Evolutionary conservation across 805 yeast species (phyloP), one percentile per base, ranked within the genome.

Genomic region (Kurtzmaniella fragi): DNA sequence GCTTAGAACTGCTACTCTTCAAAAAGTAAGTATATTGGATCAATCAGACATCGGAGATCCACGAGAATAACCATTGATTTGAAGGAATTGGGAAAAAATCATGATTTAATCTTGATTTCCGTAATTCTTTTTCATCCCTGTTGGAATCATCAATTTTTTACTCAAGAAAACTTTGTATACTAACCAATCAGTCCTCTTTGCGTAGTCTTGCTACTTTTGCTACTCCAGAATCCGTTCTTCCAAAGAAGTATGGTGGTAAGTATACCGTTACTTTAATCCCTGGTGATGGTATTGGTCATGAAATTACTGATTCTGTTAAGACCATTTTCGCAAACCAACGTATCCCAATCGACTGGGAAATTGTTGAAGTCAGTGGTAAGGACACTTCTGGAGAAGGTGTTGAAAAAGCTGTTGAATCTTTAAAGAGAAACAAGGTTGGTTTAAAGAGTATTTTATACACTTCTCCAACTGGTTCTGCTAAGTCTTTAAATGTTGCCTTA

Each of bases 201-300:
- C 71, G 74, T 59, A 48, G 62, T 39, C 60, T 69, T 44, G 84
- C 88, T 43, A 74, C 87, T 37, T 62, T 73, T 41, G 75, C 80
- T 41, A 65, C 80, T 23, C 74, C 83, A 40, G 84, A 79, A 61
- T 56, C 75, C 44, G 75, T 76, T 47, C 72, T 85, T 56, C 95
- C 95, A 56, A 87, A 87, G 73, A 84, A 86, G 69, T 89, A 87
- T 70, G 98, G 98, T 53, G 96, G 96, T 46, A 82, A 82, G 62
- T 90, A 79, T 75, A 85, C 91, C 38, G 96, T 93, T 42, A 91
- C 99, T 37, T 75, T 91, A 62, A 83, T 91, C 53, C 98, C 98
- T 43, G 96, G 99, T 69, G 99, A 91, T 62, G 98, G 98, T 78
- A 84, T 90, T 51, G 99, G 99, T 66, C 83, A 82, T 59, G 96